Evolutionary conservation across 306 rosid genomes (phyloP), one percentile per base, ranked within the genome.

Genomic region (Erythrophleum fordii): DNA sequence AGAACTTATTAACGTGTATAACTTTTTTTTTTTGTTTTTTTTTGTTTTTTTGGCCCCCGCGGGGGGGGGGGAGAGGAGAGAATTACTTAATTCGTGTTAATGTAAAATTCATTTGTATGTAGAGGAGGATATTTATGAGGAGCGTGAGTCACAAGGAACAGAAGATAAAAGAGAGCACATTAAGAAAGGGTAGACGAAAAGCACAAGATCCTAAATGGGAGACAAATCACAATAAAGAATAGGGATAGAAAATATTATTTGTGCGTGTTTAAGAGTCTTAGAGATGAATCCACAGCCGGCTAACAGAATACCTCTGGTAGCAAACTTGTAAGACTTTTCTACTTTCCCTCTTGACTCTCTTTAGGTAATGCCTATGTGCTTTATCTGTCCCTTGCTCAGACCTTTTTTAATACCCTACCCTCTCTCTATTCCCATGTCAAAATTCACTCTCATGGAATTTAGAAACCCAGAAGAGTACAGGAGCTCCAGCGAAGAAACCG

Each of bases 271-370:
- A n/a, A n/a, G n/a, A n/a, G n/a, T n/a, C n/a, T n/a, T 31, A 56
- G 80, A 83, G 61, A 85, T 58, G 82, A 69, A 83, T 84, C 88
- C 83, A 58, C 64, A 77, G 93, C 91, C 95, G 93, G 95, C 95
- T 86, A 78, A 78, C 74, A 86, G 85, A 81, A 86, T 81, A 77
- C 35, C 69, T 76, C 77, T 49, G 69, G 28, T 26, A 87, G 87
- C 80, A 89, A 87, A 81, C 86, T 79, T 83, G 82, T 74, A 86
- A 87, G 87, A 84, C 87, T 83, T 74, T 71, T 88, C 92, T 72
- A 52, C 87, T 85, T 84, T 66, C 69, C 80, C 82, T 41, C 88
- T 85, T 78, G 67, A 77, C 75, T 28, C 48, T 79, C 86, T 66
- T 55, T 84, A 88, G 88, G 73, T 69, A 74, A 85, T 84, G 85